Evolutionary conservation across 2,329 filamentous ascomycete genomes (phyloP), one percentile per base, ranked within the genome.

Genomic region (Pseudogymnoascus sp.): DNA sequence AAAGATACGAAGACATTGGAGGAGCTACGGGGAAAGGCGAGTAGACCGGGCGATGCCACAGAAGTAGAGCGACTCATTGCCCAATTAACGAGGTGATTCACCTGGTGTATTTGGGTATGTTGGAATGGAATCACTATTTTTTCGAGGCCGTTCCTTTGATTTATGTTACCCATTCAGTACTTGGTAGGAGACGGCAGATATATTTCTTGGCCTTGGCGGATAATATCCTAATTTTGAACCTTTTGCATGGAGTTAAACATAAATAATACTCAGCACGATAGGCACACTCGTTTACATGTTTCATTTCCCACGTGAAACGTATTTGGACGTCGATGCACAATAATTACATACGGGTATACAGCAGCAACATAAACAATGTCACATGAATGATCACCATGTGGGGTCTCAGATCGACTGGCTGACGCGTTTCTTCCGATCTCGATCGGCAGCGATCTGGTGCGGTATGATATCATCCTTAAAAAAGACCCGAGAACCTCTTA

Each of bases 11-110:
- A 86, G 67, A 77, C 86, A n/a, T 85, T 95, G 75, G 83, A 88
- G 68, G 80, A 85, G 59, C 75, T 97, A 65, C 80, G 90, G 66
- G 82, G 83, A 62, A 91, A 88, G 66, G 91, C 90, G 14, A 88
- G 84, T 59, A 82, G 80, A 35, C 86, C 87, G 59, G 76, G 82
- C 20, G 85, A 88, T 64, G 83, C 80, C 2, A 75, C 84, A 64
- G 93, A 97, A 74, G 90, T 97, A 74, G 91, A 97, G 75, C 82
- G 89, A 68, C 77, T 97, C 67, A 81, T 88, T 65, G 82, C 76
- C 11, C 78, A 77, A 20, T 83, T 86, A 68, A 84, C 77, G 74
- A 76, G 73, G 66, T 79, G 70, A 70, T 53, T 53, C 2, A n/a
- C n/a, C n/a, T 53, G 25, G 25, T 30, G n/a, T 2, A 33, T 8